Conservation (phyloP, 2,329 filamentous ascomycete species). For the Apiospora aurea region DNA sequence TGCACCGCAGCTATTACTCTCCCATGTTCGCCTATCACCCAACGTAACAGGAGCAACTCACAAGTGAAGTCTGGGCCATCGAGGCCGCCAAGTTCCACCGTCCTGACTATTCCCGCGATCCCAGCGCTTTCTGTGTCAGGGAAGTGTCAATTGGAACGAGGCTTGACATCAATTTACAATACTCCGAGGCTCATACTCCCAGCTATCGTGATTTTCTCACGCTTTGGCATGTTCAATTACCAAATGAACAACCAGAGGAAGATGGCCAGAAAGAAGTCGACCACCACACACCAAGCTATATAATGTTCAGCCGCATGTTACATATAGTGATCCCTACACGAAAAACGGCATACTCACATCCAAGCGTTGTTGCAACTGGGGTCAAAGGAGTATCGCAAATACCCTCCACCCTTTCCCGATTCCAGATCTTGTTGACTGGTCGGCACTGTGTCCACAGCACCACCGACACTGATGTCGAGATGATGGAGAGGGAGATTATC, state of each 20-base stretch:
- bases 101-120: neutral
- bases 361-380: neutral
- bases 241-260: slow-evolving; percentile 30
- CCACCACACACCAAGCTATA: slow-evolving; percentile 25
- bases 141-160: neutral
- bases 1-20: neutral
- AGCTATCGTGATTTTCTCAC: slow-evolving; percentile 28
- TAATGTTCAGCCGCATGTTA: neutral
- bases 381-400: slow-evolving; percentile 11
- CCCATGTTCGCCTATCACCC: neutral
- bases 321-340: slow-evolving; percentile 6
- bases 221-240: slow-evolving; percentile 24
- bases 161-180: neutral
- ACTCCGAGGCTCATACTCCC: slow-evolving; percentile 26
- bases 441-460: slow-evolving; percentile 29
- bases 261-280: slow-evolving; percentile 29
- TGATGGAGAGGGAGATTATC: slow-evolving; percentile 24
- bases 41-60: neutral
- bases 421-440: slow-evolving; percentile 26
- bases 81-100: neutral
- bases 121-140: neutral
- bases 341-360: neutral
- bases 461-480: slow-evolving; percentile 20
- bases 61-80: neutral
- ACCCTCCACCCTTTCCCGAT: slow-evolving; percentile 22